These are phyloP conservation scores for Tuber calosporum DNA, from an alignment of 495 filamentous ascomycete species.

Conservation along the genomic window DNA sequence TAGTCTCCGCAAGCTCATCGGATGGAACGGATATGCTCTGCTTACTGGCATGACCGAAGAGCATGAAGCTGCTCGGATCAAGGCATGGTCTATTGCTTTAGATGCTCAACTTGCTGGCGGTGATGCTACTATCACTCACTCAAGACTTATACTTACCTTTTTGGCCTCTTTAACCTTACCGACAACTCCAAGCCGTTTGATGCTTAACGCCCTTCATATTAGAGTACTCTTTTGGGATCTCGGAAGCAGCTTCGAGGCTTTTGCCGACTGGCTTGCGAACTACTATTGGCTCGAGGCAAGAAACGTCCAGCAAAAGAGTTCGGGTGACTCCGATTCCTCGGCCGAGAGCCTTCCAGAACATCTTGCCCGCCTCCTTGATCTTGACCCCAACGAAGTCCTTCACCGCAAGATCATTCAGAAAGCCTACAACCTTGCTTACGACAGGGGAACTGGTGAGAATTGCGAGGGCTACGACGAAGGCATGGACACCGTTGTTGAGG, in stretches of 20 bases:
- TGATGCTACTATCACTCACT: slow-evolving; percentile 81
- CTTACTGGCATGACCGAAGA: slow-evolving; percentile 75
- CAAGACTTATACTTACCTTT: slow-evolving; percentile 75
- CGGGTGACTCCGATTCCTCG: slow-evolving; percentile 44
- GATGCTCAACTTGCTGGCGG: slow-evolving; percentile 94
- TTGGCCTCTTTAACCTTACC: slow-evolving; percentile 84
- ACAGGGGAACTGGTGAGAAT: slow-evolving; percentile 62
- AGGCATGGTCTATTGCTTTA: slow-evolving; percentile 89
- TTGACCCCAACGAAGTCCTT: slow-evolving; percentile 73
- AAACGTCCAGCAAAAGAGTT: slow-evolving; percentile 53
- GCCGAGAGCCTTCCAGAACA: slow-evolving; percentile 67
- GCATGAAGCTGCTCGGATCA: slow-evolving; percentile 76
- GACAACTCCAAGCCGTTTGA: slow-evolving; percentile 71
- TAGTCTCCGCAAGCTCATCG: slow-evolving; percentile 68
- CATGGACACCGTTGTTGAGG: slow-evolving; percentile 78
- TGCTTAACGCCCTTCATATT: slow-evolving; percentile 88
- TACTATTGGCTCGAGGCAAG: slow-evolving; percentile 76
- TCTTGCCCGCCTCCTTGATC: slow-evolving; percentile 62
- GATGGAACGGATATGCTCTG: slow-evolving; percentile 64
- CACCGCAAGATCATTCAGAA: slow-evolving; percentile 69
- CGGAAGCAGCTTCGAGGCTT: slow-evolving; percentile 55
- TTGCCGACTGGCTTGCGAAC: slow-evolving; percentile 60
- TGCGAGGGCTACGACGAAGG: slow-evolving; percentile 57
- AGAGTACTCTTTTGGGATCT: slow-evolving; percentile 79
- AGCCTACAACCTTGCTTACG: slow-evolving; percentile 87